Conservation (phyloP, 192 early-diverging fungal genomes). For the Spinellus fusiger region DNA sequence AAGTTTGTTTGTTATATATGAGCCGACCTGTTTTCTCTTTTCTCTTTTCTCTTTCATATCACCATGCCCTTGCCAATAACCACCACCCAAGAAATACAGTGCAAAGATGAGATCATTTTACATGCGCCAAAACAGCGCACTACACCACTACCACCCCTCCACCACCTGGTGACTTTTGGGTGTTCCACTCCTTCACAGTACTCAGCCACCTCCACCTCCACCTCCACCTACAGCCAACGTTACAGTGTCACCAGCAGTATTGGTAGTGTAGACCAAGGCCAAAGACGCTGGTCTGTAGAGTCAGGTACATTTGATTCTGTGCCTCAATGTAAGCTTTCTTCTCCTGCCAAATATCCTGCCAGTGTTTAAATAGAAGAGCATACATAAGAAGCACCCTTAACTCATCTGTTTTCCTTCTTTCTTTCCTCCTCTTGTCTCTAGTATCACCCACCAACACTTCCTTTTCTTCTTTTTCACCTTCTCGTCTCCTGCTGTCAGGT, state of each 20-base stretch:
- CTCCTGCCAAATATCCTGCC: not conserved
- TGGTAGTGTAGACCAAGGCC: not conserved
- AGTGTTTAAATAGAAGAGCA: not conserved
- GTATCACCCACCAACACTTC: slow-evolving; percentile 5
- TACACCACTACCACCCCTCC: no score
- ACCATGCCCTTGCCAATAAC: no score
- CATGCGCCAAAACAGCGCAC: no score
- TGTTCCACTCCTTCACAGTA: not conserved
- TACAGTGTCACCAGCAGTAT: not conserved
- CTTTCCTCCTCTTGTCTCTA: slow-evolving; percentile 1
- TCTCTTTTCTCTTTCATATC: no score
- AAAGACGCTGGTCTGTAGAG: not conserved
- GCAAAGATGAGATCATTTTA: no score
- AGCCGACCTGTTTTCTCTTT: no score
- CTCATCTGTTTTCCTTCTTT: not conserved
- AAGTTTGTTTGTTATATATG: no score
- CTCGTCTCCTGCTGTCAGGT: slow-evolving; percentile 7
- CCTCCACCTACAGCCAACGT: not conserved
- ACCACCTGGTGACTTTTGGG: not conserved
- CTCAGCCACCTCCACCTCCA: not conserved
- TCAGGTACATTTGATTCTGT: not conserved
- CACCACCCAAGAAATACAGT: no score
- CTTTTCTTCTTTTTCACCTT: slow-evolving; percentile 6
- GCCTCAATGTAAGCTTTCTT: not conserved
- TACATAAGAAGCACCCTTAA: not conserved